Base-by-base conservation (phyloP, 306 rosid genomes). In the Albizia julibrissin region DNA sequence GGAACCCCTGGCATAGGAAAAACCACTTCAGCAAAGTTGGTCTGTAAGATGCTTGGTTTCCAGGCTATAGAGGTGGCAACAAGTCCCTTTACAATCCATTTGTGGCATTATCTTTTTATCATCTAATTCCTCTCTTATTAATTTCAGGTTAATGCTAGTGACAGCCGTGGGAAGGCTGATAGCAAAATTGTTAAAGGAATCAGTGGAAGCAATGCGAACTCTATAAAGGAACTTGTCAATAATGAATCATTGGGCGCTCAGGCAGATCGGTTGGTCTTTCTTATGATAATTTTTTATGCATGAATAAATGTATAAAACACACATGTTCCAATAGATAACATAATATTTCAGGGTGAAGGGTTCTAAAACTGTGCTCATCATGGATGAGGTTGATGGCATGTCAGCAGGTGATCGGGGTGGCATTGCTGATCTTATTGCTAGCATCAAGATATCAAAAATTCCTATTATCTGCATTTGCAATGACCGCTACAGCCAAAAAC, bases 341-440 rank as follows among this genome's bases (percentile, higher is more conserved):
- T 76, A 22, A 87, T 72, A 79, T 66, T 91, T 78, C 91, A 95
- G 98, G 91, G 81, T 92, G 54, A 91, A 88, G 86, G 91, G 40
- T 68, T 81, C 89, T 50, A 93, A 91, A 90, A 85, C 94, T 73
- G 99, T 95, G 81, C 94, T 95, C 73, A 92, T 95, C 83, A 95
- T 95, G 99, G 99, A 95, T 56, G 99, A 95, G 82, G 99, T 95
- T 79, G 98, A 95, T 87, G 99, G 99, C 87, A 93, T 95, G 99
- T 95, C 99, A 79, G 99, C 99, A 84, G 99, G 99, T 84, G 99
- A 95, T 87, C 86, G 99, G 87, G 99, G 99, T 80, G 99, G 99
- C 75, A 76, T 95, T 82, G 93, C 99, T 84, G 98, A 93, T 88
- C 97, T 95, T 75, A 93, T 95, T 88, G 91, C 93, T 29, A 92